phyloP scores from a whole-genome alignment of 2,329 filamentous ascomycete genomes.

The Aureobasidium sp. region DNA sequence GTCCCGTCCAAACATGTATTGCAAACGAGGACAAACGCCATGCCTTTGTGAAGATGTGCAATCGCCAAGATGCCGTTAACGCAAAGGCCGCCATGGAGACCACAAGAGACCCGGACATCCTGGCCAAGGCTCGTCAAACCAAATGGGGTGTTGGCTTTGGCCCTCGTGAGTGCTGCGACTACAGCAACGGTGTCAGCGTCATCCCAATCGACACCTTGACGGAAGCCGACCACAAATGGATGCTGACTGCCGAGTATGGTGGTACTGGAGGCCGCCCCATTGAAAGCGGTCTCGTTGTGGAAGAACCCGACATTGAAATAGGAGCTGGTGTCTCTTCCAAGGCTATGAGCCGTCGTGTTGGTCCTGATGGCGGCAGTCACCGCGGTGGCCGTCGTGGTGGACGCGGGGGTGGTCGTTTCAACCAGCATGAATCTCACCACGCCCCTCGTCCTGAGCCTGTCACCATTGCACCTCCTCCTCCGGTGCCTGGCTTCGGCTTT shows the following conservation, averaged over 20 bases:
- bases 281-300: slow-evolving; percentile 77
- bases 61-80: slow-evolving; percentile 70
- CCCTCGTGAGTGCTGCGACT: slow-evolving; percentile 94
- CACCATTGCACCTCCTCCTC: slow-evolving; percentile 33
- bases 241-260: slow-evolving; percentile 86
- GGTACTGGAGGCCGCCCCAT: slow-evolving; percentile 81
- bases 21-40: slow-evolving; percentile 97
- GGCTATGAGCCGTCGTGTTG: slow-evolving; percentile 35
- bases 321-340: slow-evolving; percentile 96
- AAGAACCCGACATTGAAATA: slow-evolving; percentile 98
- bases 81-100: slow-evolving; percentile 89
- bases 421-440: slow-evolving; percentile 15
- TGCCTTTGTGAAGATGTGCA: slow-evolving; percentile 98
- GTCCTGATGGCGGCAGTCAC: slow-evolving; percentile 26
- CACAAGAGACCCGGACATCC: slow-evolving; percentile 68
- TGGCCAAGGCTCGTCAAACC: slow-evolving; percentile 63
- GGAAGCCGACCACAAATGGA: slow-evolving; percentile 95
- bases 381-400: slow-evolving; percentile 28
- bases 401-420: slow-evolving; percentile 22
- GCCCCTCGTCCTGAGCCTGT: slow-evolving; percentile 29
- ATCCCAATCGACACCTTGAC: slow-evolving; percentile 91
- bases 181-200: slow-evolving; percentile 81
- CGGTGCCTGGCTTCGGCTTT: slow-evolving; percentile 35
- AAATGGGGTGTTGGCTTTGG: slow-evolving; percentile 98
- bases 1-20: slow-evolving; percentile 91